Percentiles rank a stretch among this genome's conserved stretches.
phyloP scores from a whole-genome alignment of 306 rosid species.

The Ziziphus jujuba region DNA sequence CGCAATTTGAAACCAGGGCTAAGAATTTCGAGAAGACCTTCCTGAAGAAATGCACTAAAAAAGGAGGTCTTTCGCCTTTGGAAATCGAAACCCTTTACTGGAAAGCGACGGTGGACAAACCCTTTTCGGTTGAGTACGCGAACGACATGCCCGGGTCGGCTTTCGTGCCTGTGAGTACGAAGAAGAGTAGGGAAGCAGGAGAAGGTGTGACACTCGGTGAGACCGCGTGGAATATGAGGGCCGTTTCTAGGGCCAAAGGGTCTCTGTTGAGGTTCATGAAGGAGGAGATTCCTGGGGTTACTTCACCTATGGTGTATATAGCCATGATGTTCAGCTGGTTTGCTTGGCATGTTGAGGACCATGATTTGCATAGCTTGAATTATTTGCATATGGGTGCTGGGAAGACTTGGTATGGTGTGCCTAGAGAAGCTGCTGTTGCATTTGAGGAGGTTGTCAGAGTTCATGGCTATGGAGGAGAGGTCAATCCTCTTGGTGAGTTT shows the following conservation, averaged over 20 bases:
- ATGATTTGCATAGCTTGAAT: slow-evolving; percentile 94
- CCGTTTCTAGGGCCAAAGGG: slow-evolving; percentile 78
- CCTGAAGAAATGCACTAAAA: slow-evolving; percentile 51
- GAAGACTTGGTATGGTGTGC: slow-evolving; percentile 98
- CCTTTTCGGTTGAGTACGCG: slow-evolving; percentile 89
- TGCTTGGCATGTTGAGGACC: slow-evolving; percentile 99
- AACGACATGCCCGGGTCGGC: slow-evolving; percentile 99
- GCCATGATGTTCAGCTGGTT: slow-evolving; percentile 99
- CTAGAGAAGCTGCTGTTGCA: slow-evolving; percentile 87
- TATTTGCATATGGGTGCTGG: slow-evolving; percentile 91
- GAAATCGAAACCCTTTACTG: slow-evolving; percentile 85
- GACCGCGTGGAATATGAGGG: slow-evolving; percentile 96
- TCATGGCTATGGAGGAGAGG: slow-evolving; percentile 91
- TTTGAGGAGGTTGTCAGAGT: slow-evolving; percentile 95
- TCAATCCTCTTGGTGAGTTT: slow-evolving; percentile 96
- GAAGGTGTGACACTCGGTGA: slow-evolving; percentile 67
- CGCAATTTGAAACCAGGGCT: slow-evolving; percentile 76
- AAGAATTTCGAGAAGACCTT: slow-evolving; percentile 70
- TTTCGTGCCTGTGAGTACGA: slow-evolving; percentile 41
- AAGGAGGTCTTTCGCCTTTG: slow-evolving; percentile 48
- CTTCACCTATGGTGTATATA: slow-evolving; percentile 92
- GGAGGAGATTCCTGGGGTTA: slow-evolving; percentile 99
- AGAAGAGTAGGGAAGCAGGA: slow-evolving; percentile 53
- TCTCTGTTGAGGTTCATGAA: slow-evolving; percentile 93
- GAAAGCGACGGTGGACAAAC: slow-evolving; percentile 92